A percentile compares a stretch with the other conserved stretches of the same genome.
Evolutionary conservation across 73 alveolate species (phyloP).

Genomic region (Halteria grandinella): DNA sequence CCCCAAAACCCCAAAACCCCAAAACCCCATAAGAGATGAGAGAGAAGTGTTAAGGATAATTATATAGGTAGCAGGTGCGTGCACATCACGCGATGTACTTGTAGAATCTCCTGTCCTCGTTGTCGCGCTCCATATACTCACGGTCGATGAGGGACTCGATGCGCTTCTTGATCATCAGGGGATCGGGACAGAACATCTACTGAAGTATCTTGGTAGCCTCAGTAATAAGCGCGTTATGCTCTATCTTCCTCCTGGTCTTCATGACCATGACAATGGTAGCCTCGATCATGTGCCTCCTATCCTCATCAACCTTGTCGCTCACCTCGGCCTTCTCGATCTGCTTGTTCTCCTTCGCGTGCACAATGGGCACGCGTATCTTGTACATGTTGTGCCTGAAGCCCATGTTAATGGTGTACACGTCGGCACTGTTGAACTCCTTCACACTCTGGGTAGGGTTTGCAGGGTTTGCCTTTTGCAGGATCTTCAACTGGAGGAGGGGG

Average conservation of each 20-base stretch:
- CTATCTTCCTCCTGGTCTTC: conserved; percentile 78
- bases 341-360: conserved; percentile 45
- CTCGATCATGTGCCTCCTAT: conserved; percentile 79
- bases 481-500: conserved; percentile 53
- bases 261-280: conserved; percentile 80
- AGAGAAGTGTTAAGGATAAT: no score
- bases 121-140: conserved; percentile 77
- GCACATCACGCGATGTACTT: conserved; percentile 61
- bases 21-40: no score
- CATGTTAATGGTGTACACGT: conserved; percentile 54
- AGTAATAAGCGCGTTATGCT: conserved; percentile 54
- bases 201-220: conserved; percentile 64
- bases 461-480: conserved; percentile 27
- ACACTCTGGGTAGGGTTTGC: no score
- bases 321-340: conserved; percentile 47
- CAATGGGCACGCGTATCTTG: conserved; percentile 57
- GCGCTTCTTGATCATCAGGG: conserved; percentile 66
- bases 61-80: no score
- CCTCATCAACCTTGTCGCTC: conserved; percentile 69
- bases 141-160: conserved; percentile 78
- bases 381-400: conserved; percentile 56
- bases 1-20: no score
- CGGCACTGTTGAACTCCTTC: conserved; percentile 30
- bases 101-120: conserved; percentile 66
- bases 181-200: conserved; percentile 63